Percentiles rank a stretch among this genome's conserved stretches.
Evolutionary conservation across 1,139 yeast genomes (phyloP).

Genomic region (Yamadazyma atmosphaerica): DNA sequence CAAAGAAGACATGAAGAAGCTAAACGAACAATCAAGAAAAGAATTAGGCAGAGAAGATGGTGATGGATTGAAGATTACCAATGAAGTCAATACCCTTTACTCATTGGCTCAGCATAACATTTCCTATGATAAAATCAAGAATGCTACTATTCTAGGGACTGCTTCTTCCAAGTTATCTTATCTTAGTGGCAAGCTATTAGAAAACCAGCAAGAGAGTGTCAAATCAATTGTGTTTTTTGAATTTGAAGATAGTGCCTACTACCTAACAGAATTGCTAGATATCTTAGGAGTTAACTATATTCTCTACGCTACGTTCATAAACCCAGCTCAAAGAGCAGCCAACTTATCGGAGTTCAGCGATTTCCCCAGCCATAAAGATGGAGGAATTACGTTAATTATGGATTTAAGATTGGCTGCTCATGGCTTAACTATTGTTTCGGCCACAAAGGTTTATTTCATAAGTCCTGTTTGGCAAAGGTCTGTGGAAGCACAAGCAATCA

Average conservation of each 20-base stretch:
- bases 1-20: slow-evolving; percentile 11
- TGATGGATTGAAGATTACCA: slow-evolving; percentile 21
- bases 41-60: slow-evolving; percentile 19
- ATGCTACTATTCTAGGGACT: slow-evolving; percentile 52
- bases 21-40: slow-evolving; percentile 9
- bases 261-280: slow-evolving; percentile 64
- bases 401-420: slow-evolving; percentile 68
- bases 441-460: slow-evolving; percentile 66
- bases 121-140: slow-evolving; percentile 23
- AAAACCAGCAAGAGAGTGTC: slow-evolving; percentile 43
- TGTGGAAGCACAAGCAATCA: slow-evolving; percentile 71
- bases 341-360: slow-evolving; percentile 54
- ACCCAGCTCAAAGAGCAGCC: slow-evolving; percentile 49
- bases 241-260: slow-evolving; percentile 70
- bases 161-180: slow-evolving; percentile 65
- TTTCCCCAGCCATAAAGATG: slow-evolving; percentile 31
- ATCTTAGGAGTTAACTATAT: slow-evolving; percentile 59
- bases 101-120: slow-evolving; percentile 16
- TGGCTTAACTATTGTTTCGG: slow-evolving; percentile 67
- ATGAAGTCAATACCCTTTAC: slow-evolving; percentile 16
- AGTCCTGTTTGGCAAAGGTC: slow-evolving; percentile 73
- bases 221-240: slow-evolving; percentile 70
- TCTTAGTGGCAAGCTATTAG: slow-evolving; percentile 51
- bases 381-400: slow-evolving; percentile 60
- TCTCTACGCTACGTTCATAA: slow-evolving; percentile 62